Evolutionary conservation across 345 rosid genomes (phyloP).

Genomic region (Linum trigynum): DNA sequence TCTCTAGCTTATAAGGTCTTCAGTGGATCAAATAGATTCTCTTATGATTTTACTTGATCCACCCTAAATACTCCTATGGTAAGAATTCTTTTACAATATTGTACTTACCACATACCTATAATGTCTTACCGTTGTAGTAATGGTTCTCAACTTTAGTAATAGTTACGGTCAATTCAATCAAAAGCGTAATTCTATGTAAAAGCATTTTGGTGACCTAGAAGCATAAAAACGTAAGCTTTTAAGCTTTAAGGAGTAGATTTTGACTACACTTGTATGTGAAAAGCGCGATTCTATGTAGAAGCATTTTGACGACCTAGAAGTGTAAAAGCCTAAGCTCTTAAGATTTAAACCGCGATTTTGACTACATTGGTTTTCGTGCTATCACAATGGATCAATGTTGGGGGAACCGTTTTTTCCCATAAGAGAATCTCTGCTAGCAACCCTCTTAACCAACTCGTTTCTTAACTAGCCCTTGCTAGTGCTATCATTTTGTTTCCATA

Average conservation of each 20-base stretch:
- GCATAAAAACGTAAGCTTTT: too few species aligned
- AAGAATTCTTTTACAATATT: background rate
- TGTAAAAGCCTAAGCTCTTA: too few species aligned
- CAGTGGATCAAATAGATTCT: background rate
- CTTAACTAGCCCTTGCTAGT: background rate
- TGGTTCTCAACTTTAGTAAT: background rate
- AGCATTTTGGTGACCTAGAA: too few species aligned
- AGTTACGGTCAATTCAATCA: too few species aligned
- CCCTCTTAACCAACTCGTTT: background rate
- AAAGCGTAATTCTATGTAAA: too few species aligned
- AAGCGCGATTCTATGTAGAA: too few species aligned
- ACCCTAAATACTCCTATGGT: background rate
- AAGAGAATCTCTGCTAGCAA: background rate
- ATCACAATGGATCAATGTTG: background rate
- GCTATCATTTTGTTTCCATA: slow-evolving; percentile 2
- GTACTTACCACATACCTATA: background rate
- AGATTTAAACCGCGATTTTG: too few species aligned
- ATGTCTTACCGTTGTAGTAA: background rate
- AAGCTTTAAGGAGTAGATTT: too few species aligned
- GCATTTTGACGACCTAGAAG: too few species aligned
- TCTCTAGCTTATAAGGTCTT: background rate
- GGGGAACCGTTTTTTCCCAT: background rate
- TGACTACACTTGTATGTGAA: too few species aligned
- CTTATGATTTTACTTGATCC: background rate
- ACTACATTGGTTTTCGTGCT: too few species aligned